Percentiles rank a stretch among this genome's conserved stretches.
Evolutionary conservation across 805 yeast species (phyloP).

Genomic region (Starmerella roubikii): DNA sequence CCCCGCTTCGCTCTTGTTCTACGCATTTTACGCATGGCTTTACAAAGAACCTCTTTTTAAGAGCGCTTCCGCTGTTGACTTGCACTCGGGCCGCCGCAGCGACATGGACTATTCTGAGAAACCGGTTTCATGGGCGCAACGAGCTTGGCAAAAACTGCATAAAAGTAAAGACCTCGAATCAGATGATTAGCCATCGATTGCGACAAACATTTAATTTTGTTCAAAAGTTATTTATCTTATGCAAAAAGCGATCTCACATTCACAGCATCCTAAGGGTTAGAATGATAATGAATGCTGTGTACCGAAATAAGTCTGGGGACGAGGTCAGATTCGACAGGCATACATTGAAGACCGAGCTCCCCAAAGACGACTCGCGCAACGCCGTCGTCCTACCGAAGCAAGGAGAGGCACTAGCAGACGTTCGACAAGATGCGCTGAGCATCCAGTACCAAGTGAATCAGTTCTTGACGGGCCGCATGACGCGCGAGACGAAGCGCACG

Average conservation of each 20-base stretch:
- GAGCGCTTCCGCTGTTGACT: conserved; percentile 30
- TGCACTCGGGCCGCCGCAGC: conserved; percentile 23
- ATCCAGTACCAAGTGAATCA: conserved; percentile 20
- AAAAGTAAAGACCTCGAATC: too few species aligned
- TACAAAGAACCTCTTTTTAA: conserved; percentile 31
- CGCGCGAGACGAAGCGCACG: background rate
- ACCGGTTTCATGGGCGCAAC: too few species aligned
- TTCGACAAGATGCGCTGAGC: conserved; percentile 16
- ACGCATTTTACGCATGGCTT: conserved; percentile 28
- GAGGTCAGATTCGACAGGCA: conserved; percentile 6
- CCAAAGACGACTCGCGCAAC: conserved; percentile 14
- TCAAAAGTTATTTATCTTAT: too few species aligned
- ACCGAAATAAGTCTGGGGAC: conserved; percentile 9
- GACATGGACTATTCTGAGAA: conserved; percentile 12
- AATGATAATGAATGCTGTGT: conserved; percentile 11
- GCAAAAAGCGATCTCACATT: too few species aligned
- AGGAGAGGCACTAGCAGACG: conserved; percentile 14
- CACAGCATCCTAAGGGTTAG: too few species aligned
- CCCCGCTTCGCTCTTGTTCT: conserved; percentile 40
- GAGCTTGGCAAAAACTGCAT: too few species aligned
- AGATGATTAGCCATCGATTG: too few species aligned
- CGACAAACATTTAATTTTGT: too few species aligned
- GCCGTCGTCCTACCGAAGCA: conserved; percentile 13
- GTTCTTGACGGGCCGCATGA: conserved; percentile 18
- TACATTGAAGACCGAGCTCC: conserved; percentile 3